Base-by-base conservation (phyloP, 495 filamentous ascomycete genomes). In the Neurospora sp. region DNA sequence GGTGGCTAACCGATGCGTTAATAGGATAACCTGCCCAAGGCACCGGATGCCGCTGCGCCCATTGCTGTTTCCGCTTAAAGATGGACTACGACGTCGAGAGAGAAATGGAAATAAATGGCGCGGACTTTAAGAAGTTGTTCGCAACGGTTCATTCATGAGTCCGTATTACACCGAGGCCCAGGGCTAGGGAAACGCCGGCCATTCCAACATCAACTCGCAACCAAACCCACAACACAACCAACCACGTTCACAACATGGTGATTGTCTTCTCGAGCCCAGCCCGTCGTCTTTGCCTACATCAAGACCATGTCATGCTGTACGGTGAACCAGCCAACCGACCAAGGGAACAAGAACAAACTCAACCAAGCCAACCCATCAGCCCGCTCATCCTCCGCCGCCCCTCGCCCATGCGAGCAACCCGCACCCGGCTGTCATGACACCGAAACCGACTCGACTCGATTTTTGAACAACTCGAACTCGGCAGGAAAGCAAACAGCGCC, bases 1-100 rank as follows among this genome's bases (percentile, higher is more conserved):
- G 2, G 53, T 27, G 53, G 4, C 45, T 59, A 59, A 59, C 4
- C 0, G 6, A 27, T 2, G 10, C 1, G 27, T 71, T 12, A n/a
- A n/a, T 42, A 84, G 83, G 80, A 84, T 68, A 77, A 83, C 40
- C 69, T 81, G 20, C 79, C 79, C 10, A 77, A 79, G 71, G 72
- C 69, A 5, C 72, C 74, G 0, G 74, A 76, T 35, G 40, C 42
- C 18, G 45, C 70, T 4, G 69, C 45, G 35, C 38, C 38, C 2
- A 27, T 75, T 69, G 72, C 65, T 70, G 73, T 79, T 73, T 73
- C 73, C 40, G 79, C 77, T 42, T 78, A 68, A 70, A 31, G 31
- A 1, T 4, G 40, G 70, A 71, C 14, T 9, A 14, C 1, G 14
- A 42, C 3, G 20, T 0, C 12, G 16, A 31, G 41, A 14, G 59